These are phyloP conservation scores for Guadua angustifolia DNA, from an alignment of 176 grass and related monocot genomes.

Conservation along the genomic window DNA sequence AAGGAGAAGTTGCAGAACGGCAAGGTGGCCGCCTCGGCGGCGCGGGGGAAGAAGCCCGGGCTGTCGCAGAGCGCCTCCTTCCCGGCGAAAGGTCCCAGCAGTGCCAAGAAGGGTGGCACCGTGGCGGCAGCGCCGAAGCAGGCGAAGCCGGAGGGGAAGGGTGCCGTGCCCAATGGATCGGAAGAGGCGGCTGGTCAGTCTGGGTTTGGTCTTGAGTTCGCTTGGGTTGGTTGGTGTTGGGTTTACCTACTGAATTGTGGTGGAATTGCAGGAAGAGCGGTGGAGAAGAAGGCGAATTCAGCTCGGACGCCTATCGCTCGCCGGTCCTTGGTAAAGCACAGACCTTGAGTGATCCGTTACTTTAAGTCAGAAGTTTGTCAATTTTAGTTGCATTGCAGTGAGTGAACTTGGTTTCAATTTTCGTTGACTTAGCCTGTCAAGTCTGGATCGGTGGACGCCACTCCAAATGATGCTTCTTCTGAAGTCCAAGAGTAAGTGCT, in stretches of 20 bases:
- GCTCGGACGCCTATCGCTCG: constrained; percentile 24
- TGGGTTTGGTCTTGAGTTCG: background rate
- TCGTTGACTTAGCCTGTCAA: constrained; percentile 57
- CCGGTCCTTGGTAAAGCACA: constrained; percentile 57
- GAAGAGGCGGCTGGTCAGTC: constrained; percentile 40
- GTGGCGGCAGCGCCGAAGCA: constrained; percentile 37
- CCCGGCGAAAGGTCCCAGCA: constrained; percentile 46
- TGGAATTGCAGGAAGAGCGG: constrained; percentile 45
- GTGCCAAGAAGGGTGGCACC: constrained; percentile 31
- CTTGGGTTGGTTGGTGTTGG: background rate
- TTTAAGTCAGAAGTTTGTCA: constrained; percentile 21
- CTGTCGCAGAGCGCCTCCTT: constrained; percentile 77
- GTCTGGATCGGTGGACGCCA: constrained; percentile 58
- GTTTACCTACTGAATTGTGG: constrained; percentile 39
- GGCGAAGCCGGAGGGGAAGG: constrained; percentile 52
- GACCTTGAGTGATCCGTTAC: background rate
- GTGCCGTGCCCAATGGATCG: constrained; percentile 48
- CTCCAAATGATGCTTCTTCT: constrained; percentile 56
- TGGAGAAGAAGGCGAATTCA: constrained; percentile 47
- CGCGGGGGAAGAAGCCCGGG: constrained; percentile 49
- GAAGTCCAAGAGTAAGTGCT: constrained; percentile 63
- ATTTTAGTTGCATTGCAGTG: constrained; percentile 39
- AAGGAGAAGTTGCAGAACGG: constrained; percentile 55
- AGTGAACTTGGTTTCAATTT: constrained; percentile 32
- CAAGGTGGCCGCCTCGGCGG: constrained; percentile 13